Conservation (phyloP, 495 filamentous ascomycete species). For the Talaromyces proteolyticus region DNA sequence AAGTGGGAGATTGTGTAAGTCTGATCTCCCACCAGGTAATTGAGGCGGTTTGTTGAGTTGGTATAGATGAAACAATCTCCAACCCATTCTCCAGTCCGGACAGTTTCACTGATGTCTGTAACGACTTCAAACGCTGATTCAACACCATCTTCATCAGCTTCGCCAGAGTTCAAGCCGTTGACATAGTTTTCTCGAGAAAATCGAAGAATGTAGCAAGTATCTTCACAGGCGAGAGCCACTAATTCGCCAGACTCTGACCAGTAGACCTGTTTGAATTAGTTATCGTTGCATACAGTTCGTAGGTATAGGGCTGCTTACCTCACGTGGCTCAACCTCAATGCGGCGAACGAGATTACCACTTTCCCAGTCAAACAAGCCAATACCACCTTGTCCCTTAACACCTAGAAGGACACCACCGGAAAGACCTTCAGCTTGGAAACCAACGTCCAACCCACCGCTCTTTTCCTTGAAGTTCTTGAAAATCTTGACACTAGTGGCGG, state of each 20-base stretch:
- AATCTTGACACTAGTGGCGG: slow-evolving; percentile 85
- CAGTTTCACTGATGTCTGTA: slow-evolving; percentile 88
- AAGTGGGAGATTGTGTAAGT: slow-evolving; percentile 99
- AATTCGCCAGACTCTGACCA: slow-evolving; percentile 97
- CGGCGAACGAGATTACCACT: slow-evolving; percentile 81
- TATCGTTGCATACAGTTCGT: neutral
- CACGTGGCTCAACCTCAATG: slow-evolving; percentile 90
- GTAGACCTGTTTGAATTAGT: slow-evolving; percentile 58
- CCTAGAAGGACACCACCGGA: slow-evolving; percentile 88
- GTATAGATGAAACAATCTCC: slow-evolving; percentile 99
- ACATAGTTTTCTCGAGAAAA: slow-evolving; percentile 85
- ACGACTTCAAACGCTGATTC: slow-evolving; percentile 96
- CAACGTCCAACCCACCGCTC: slow-evolving; percentile 81
- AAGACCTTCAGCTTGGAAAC: slow-evolving; percentile 91
- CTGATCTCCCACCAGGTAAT: slow-evolving; percentile 97
- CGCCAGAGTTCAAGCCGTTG: slow-evolving; percentile 70
- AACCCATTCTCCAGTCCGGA: slow-evolving; percentile 95
- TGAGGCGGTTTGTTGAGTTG: slow-evolving; percentile 91
- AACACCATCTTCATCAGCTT: slow-evolving; percentile 91
- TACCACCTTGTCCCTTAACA: slow-evolving; percentile 88
- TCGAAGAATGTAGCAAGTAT: slow-evolving; percentile 89
- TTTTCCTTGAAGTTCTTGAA: slow-evolving; percentile 98
- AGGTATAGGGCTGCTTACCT: slow-evolving; percentile 36
- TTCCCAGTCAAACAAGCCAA: slow-evolving; percentile 96
- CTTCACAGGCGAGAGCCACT: slow-evolving; percentile 88